Percentiles rank a stretch among this genome's conserved stretches.
Conservation (phyloP, 345 rosid genomes). For the Microcos paniculata region DNA sequence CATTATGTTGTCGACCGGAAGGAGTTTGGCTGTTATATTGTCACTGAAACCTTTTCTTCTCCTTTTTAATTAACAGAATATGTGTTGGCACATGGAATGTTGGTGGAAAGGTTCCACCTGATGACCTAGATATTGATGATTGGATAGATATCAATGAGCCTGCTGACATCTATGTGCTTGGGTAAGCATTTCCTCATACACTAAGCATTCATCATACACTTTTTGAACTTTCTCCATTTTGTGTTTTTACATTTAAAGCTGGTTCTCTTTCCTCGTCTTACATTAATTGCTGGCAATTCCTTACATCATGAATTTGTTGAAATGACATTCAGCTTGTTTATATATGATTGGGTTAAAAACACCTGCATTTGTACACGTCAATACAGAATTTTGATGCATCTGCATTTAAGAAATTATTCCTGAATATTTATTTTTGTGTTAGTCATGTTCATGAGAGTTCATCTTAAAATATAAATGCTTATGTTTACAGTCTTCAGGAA, state of each 20-base stretch:
- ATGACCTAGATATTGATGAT: constrained; percentile 84
- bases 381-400: neutral
- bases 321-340: neutral
- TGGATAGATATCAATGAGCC: constrained; percentile 76
- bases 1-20: neutral
- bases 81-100: constrained; percentile 92
- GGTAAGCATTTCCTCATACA: neutral
- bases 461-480: constrained; percentile 9
- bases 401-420: neutral
- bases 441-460: neutral
- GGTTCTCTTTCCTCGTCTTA: neutral
- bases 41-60: neutral
- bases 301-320: neutral
- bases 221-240: neutral
- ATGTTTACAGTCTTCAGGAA: constrained; percentile 71
- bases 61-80: constrained; percentile 41
- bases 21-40: neutral
- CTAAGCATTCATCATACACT: too few relatives aligned
- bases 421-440: neutral
- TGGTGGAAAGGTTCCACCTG: constrained; percentile 80
- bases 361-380: neutral
- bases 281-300: neutral
- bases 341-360: neutral
- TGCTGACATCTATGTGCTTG: constrained; percentile 61
- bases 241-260: neutral